These are phyloP conservation scores for Spathaspora passalidarum DNA, from an alignment of 805 yeast species.

Conservation along the genomic window DNA sequence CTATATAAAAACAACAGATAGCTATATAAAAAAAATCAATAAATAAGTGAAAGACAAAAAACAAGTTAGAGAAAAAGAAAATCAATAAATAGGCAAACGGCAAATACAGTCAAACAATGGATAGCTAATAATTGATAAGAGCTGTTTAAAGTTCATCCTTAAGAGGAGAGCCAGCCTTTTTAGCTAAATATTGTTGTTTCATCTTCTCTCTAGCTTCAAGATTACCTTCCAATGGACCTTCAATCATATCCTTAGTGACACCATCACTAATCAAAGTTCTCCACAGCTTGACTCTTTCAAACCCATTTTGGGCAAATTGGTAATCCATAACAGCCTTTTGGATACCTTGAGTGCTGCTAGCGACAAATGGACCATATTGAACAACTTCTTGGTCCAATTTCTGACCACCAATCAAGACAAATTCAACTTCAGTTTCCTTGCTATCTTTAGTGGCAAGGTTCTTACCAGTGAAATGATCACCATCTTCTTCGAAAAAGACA, in stretches of 20 bases:
- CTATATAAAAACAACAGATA: background rate
- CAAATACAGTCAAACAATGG: no score
- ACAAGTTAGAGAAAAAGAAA: no score
- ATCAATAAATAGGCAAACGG: no score
- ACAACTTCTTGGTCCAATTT: conserved; percentile 70
- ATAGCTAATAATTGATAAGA: no score
- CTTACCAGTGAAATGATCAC: conserved; percentile 55
- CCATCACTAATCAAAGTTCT: conserved; percentile 43
- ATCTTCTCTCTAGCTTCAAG: conserved; percentile 25
- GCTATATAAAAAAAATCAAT: conserved; percentile 1
- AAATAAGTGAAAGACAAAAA: background rate
- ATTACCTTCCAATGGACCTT: conserved; percentile 35
- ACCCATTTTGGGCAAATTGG: conserved; percentile 65
- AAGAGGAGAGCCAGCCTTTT: conserved; percentile 3
- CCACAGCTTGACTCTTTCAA: conserved; percentile 66
- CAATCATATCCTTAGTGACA: conserved; percentile 40
- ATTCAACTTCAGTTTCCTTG: conserved; percentile 42
- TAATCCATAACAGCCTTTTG: conserved; percentile 70
- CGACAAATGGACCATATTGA: conserved; percentile 92
- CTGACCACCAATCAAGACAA: conserved; percentile 76
- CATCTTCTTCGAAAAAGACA: conserved; percentile 67
- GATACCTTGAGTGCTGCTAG: conserved; percentile 62
- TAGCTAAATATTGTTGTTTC: conserved; percentile 12
- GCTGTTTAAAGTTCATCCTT: conserved; percentile 14
- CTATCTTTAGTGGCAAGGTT: conserved; percentile 41